Evolutionary conservation across 352 stramenopile species (phyloP), one percentile per base, ranked within the genome.

Genomic region (Pythium myriotylum): DNA sequence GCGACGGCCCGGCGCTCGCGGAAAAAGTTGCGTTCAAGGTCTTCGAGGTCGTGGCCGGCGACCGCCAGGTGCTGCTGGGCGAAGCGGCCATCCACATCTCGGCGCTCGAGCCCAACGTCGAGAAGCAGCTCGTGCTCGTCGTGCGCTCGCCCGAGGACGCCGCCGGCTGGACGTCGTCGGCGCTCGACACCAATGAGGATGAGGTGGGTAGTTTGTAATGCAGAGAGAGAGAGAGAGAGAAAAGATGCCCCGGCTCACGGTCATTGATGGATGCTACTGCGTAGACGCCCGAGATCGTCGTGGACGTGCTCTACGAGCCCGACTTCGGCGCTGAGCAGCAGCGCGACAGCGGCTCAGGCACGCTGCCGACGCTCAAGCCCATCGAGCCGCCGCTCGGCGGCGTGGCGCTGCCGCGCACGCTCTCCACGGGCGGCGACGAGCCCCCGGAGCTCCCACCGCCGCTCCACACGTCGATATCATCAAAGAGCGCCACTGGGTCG

Each of bases 21-120:
- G 71, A 79, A 33, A 42, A 20, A 17, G 67, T 86, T 1, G 29
- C 17, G 23, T 84, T 91, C 62, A 76, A 77, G 46, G 67, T 91
- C 26, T 84, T 78, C n/a, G 73, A 69, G 29, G 62, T 81, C 37
- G 84, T 74, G 4, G 57, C 73, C 19, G 77, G 81, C 55, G 63
- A 79, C 9, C 5, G 14, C 16, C 52, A 33, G 24, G 40, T 59
- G 37, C 54, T 79, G 4, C 54, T 89, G 16, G 79, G 82, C 22
- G 70, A 74, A 20, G 59, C 67, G 8, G n/a, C 29, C 17, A 49
- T 91, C 33, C 37, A 56, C 22, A 67, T 89, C 32, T 55, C 68
- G 2, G 49, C 43, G 17, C 46, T 91, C 4, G 52, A 69, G n/a
- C 61, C 72, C 0, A 69, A 87, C 39, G 65, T 51, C 12, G 22